A percentile compares a stretch with the other conserved stretches of the same genome.
These are phyloP conservation scores for Striga asiatica DNA, from an alignment of 257 asterid genomes.

Conservation along the genomic window DNA sequence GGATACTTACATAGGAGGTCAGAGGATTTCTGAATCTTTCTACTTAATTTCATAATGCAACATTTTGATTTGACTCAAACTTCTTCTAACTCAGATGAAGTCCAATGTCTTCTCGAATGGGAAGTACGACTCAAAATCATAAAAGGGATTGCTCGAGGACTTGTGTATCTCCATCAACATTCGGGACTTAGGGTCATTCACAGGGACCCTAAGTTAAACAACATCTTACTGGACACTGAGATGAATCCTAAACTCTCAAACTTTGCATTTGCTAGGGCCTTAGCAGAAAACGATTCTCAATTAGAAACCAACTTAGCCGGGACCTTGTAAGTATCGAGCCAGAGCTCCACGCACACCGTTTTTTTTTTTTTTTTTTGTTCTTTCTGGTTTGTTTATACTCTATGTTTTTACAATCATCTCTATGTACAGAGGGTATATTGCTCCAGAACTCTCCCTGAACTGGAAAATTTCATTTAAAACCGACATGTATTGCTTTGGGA, in stretches of 20 bases:
- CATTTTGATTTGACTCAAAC: neutral
- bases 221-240: constrained; percentile 12
- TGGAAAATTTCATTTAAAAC: neutral
- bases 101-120: neutral
- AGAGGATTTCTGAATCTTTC: neutral
- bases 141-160: constrained; percentile 5
- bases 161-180: constrained; percentile 17
- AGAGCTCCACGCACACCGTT: neutral
- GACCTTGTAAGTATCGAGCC: neutral
- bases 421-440: neutral
- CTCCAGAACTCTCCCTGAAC: neutral
- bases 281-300: neutral
- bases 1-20: no score
- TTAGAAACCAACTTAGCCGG: neutral
- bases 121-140: neutral
- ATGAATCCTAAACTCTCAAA: constrained; percentile 17
- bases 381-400: neutral
- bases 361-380: neutral
- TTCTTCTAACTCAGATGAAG: neutral
- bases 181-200: constrained; percentile 4
- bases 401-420: neutral
- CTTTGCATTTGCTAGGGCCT: neutral
- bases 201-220: neutral
- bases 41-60: neutral
- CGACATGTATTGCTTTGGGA: constrained; percentile 19